Base-by-base conservation (phyloP, 2,329 filamentous ascomycete species). In the Thermoascus crustaceus region DNA sequence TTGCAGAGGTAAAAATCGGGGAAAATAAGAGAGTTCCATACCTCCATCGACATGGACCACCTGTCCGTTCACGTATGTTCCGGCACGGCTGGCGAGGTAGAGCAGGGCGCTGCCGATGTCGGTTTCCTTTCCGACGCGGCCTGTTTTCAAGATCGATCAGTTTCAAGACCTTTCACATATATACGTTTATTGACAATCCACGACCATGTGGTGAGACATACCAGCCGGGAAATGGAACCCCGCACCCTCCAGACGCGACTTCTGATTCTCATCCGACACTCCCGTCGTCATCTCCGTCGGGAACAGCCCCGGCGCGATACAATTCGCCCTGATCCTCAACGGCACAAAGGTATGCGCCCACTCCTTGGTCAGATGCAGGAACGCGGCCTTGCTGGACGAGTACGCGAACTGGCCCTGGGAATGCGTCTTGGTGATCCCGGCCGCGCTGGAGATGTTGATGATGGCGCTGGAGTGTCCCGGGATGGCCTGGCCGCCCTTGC, bases 101-200 rank as follows among this genome's bases (percentile, higher is more conserved):
- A 80, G 52, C 3, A 78, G 64, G 0, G 70, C 71, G 26, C 67
- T 65, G 1, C 71, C 74, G 66, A 78, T 78, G 48, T 78, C 75
- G 20, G 68, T 54, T 43, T 78, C 76, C 17, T 73, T 69, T 0
- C 75, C 76, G 0, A 73, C 73, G 19, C 50, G 45, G 16, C 44
- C 51, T 52, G 22, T 7, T 8, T n/a, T n/a, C n/a, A n/a, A n/a
- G n/a, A n/a, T n/a, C n/a, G n/a, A n/a, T n/a, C n/a, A n/a, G n/a
- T n/a, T n/a, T n/a, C n/a, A n/a, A n/a, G n/a, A n/a, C n/a, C n/a
- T n/a, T n/a, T n/a, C n/a, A n/a, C n/a, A n/a, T n/a, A n/a, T n/a
- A n/a, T n/a, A n/a, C n/a, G n/a, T n/a, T n/a, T n/a, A n/a, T n/a
- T n/a, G n/a, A n/a, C n/a, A n/a, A n/a, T n/a, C n/a, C n/a, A n/a